Percentiles rank a stretch among this genome's conserved stretches.
These are phyloP conservation scores for Zalerion maritima DNA, from an alignment of 495 filamentous ascomycete genomes.

Conservation along the genomic window DNA sequence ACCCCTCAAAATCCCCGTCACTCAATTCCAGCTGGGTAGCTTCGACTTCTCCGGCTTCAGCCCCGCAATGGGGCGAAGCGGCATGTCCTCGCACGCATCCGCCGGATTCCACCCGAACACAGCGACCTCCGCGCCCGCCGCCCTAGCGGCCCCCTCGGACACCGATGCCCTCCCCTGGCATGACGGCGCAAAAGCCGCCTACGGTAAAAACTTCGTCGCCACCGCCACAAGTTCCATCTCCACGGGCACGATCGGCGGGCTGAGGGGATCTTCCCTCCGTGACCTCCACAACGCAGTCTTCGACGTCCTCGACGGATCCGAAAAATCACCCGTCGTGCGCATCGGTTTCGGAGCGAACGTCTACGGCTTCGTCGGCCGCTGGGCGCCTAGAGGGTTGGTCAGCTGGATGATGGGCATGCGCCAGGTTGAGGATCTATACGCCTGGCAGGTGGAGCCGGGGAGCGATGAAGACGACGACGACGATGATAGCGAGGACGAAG, in stretches of 20 bases:
- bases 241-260: slow-evolving; percentile 25
- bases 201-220: slow-evolving; percentile 41
- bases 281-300: slow-evolving; percentile 76
- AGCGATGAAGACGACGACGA: slow-evolving; percentile 15
- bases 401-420: slow-evolving; percentile 79
- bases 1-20: slow-evolving; percentile 57
- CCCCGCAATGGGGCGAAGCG: slow-evolving; percentile 14
- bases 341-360: slow-evolving; percentile 68
- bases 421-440: slow-evolving; percentile 31
- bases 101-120: slow-evolving; percentile 11
- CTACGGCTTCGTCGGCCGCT: slow-evolving; percentile 76
- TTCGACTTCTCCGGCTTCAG: slow-evolving; percentile 50
- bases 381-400: slow-evolving; percentile 65
- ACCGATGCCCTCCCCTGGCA: slow-evolving; percentile 47
- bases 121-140: slow-evolving; percentile 17
- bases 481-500: slow-evolving; percentile 12
- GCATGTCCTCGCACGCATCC: slow-evolving; percentile 4
- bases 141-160: slow-evolving; percentile 5
- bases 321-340: slow-evolving; percentile 40
- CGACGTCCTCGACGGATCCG: slow-evolving; percentile 52
- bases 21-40: slow-evolving; percentile 73
- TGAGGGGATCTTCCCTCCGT: slow-evolving; percentile 52
- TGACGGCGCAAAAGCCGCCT: slow-evolving; percentile 33
- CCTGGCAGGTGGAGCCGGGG: slow-evolving; percentile 21
- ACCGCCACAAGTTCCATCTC: slow-evolving; percentile 30